Evolutionary conservation across 164 flowering plant genomes (phyloP).

Genomic region (Vitis rotundifolia): DNA sequence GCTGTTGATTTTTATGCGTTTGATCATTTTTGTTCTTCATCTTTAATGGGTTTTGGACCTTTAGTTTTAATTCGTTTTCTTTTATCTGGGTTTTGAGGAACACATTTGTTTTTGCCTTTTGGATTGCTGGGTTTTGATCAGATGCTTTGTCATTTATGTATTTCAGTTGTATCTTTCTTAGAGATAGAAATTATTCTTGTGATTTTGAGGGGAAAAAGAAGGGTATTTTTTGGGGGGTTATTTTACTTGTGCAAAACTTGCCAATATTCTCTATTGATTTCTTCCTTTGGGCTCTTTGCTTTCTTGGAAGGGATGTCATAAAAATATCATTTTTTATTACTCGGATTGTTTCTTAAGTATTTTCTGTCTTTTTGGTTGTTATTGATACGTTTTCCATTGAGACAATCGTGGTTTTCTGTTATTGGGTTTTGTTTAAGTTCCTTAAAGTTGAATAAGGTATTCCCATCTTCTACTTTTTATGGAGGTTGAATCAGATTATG

Average conservation of each 20-base stretch:
- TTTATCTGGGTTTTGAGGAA: too few species aligned
- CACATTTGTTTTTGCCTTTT: too few species aligned
- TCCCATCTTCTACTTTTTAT: neutral
- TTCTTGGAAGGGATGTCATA: neutral
- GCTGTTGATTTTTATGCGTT: too few species aligned
- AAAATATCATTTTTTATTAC: neutral
- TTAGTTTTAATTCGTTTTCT: too few species aligned
- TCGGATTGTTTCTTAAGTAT: neutral
- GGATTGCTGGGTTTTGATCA: neutral
- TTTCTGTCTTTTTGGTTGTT: neutral
- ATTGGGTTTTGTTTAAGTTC: neutral
- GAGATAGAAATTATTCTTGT: too few species aligned
- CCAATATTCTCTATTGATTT: neutral
- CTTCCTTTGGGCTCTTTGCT: neutral
- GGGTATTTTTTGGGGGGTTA: neutral
- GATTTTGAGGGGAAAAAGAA: neutral
- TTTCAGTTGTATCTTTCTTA: neutral
- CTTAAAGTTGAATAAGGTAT: neutral
- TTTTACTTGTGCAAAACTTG: neutral
- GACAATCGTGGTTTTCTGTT: neutral
- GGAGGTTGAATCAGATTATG: neutral
- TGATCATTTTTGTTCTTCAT: too few species aligned
- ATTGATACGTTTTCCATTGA: neutral
- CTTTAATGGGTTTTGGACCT: too few species aligned
- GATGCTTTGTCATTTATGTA: neutral